phyloP scores from a whole-genome alignment of 768 basidiomycete species.

The Trametes sanguinea region DNA sequence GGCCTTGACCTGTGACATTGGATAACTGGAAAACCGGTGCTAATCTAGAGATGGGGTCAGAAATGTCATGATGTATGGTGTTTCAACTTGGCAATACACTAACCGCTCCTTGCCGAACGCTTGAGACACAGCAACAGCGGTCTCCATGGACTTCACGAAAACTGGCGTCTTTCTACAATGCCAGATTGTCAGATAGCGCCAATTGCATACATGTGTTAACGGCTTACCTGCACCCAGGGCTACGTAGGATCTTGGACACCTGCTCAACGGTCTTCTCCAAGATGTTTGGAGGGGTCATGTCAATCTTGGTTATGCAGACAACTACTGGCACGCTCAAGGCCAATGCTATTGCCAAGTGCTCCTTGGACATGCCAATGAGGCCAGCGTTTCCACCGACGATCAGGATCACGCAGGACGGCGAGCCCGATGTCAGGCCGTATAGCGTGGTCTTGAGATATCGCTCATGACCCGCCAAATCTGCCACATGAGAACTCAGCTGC shows the following conservation, averaged over 20 bases:
- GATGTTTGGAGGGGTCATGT: constrained; percentile 95
- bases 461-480: constrained; percentile 96
- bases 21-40: constrained; percentile 92
- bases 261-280: constrained; percentile 91
- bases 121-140: constrained; percentile 75
- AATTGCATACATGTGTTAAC: neutral
- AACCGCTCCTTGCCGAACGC: constrained; percentile 75
- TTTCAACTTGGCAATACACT: constrained; percentile 17
- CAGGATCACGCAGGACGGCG: constrained; percentile 88
- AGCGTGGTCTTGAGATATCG: constrained; percentile 90
- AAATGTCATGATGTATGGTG: too few relatives aligned
- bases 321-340: constrained; percentile 93
- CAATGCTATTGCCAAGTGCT: constrained; percentile 93
- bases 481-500: neutral
- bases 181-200: neutral
- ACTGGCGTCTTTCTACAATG: constrained; percentile 70
- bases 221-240: constrained; percentile 85
- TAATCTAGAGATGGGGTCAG: constrained; percentile 46
- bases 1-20: constrained; percentile 92
- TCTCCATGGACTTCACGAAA: constrained; percentile 80
- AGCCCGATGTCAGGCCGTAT: constrained; percentile 92
- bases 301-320: constrained; percentile 96
- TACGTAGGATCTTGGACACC: constrained; percentile 87
- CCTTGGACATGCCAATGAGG: constrained; percentile 90
- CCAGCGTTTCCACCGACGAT: constrained; percentile 97